phyloP scores from a whole-genome alignment of 805 yeast species.

The Barnettozyma wickerhamii region DNA sequence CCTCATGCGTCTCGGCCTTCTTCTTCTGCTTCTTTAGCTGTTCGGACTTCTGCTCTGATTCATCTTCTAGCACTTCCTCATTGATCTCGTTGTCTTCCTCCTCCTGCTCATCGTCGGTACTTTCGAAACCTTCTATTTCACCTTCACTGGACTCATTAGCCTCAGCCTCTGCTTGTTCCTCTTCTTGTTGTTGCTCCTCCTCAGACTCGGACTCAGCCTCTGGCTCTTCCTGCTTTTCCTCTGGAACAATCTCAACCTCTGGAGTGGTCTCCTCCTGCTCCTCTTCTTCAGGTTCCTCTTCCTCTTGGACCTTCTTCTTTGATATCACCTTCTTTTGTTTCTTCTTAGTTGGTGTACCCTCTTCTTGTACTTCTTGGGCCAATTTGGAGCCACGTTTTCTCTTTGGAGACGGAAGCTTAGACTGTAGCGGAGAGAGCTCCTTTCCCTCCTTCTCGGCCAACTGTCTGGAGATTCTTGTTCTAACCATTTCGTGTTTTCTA shows the following conservation, averaged over 20 bases:
- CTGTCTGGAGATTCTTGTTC: conserved; percentile 6
- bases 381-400: conserved; percentile 9
- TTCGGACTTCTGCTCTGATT: conserved; percentile 14
- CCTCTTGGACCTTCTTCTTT: conserved; percentile 8
- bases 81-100: conserved; percentile 27
- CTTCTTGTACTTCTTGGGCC: background rate
- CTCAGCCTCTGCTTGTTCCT: conserved; percentile 12
- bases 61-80: conserved; percentile 15
- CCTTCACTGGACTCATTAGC: conserved; percentile 13
- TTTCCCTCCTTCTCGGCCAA: conserved; percentile 8
- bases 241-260: conserved; percentile 26
- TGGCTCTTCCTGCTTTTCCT: conserved; percentile 18
- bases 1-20: conserved; percentile 22
- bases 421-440: conserved; percentile 6
- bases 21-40: conserved; percentile 13
- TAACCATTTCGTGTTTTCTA: conserved; percentile 1
- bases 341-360: background rate
- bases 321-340: no score
- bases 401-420: conserved; percentile 7
- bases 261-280: conserved; percentile 18
- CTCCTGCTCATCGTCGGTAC: conserved; percentile 21
- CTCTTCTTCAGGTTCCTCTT: conserved; percentile 22
- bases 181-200: conserved; percentile 1
- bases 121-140: conserved; percentile 14
- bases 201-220: background rate